Base-by-base conservation (phyloP, 2,329 filamentous ascomycete species). In the Ustulina deusta region DNA sequence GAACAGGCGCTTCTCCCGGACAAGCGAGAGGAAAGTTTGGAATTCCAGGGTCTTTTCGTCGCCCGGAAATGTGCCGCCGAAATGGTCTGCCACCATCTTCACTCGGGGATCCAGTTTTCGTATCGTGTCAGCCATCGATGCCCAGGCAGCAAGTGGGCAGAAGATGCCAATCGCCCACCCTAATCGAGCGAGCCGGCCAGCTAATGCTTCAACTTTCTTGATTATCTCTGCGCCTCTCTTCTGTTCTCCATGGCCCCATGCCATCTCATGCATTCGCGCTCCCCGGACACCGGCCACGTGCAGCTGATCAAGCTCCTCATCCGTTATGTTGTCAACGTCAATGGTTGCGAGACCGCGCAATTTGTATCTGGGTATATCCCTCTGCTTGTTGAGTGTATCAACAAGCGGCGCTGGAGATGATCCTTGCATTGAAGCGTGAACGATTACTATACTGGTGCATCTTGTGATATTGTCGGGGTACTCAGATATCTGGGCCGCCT, bases 41-140 rank as follows among this genome's bases (percentile, higher is more conserved):
- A 46, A 46, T 22, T 46, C 42, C 3, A 20, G 42, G n/a, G n/a
- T 46, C 42, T 25, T 46, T 13, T 46, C 42, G 25, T 46, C 42
- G 13, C 42, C 42, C 13, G 42, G 42, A 22, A 46, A 46, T 5
- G 42, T 46, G 20, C 42, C 25, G 9, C 42, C 42, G 25, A 46
- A 46, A 11, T 46, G 42, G 42, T 46, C 42, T 46, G 42, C 42
- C 13, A 46, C 42, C 42, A 46, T 46, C 10, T 46, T 46, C 42
- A 46, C 42, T 9, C 42, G 20, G 7, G 42, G 42, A 4, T 46
- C 42, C 10, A 46, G 5, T 25, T 46, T 46, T 25, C 42, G 42
- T 22, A 46, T 46, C 20, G 13, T 46, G 20, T 46, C 42, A 11
- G 42, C 42, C 42, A 46, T 46, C 20, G 42, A 46, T 5, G 42